Base-by-base conservation (phyloP, 2,329 filamentous ascomycete genomes). In the Neopestalotiopsis sp. region DNA sequence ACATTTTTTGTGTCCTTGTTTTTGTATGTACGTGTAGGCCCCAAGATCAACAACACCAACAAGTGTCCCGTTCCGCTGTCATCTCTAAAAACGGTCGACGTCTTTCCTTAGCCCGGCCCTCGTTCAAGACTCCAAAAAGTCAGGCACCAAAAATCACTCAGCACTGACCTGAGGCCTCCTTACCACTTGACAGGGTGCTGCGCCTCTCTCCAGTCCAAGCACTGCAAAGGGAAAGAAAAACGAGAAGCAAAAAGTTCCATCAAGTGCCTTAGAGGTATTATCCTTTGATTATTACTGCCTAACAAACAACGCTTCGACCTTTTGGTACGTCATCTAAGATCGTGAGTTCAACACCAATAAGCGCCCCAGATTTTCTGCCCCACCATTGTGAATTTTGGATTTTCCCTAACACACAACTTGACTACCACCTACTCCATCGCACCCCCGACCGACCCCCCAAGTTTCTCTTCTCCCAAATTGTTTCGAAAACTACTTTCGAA, bases 311-410 rank as follows among this genome's bases (percentile, higher is more conserved):
- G 45, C 45, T 52, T 66, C 30, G 30, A 32, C 63, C 20, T 67
- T 67, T 60, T 30, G 65, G 65, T 67, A 67, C 65, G 65, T 67
- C 65, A 67, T 67, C 12, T 13, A 30, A 56, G 34, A 34, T 17
- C 28, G 12, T 20, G 38, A 45, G 30, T 28, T 66, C 64, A 65
- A 65, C 62, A 49, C 49, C 64, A 67, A 28, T 56, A 59, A 30
- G 58, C 59, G 65, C 65, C 65, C 65, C 65, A 67, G 65, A 59
- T 38, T 59, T 59, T 67, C 60, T 67, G 65, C 65, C 65, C 65
- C 65, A 67, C 65, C 56, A 45, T 56, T 60, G 32, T 9, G 24
- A 57, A 45, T 58, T 67, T 59, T 52, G 45, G 24, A 28, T 67
- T 67, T 67, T 32, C 49, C 24, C 63, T 56, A 45, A 66, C 42